These are phyloP conservation scores for Aspergillus haitiensis DNA, from an alignment of 495 filamentous ascomycete species.

Conservation along the genomic window DNA sequence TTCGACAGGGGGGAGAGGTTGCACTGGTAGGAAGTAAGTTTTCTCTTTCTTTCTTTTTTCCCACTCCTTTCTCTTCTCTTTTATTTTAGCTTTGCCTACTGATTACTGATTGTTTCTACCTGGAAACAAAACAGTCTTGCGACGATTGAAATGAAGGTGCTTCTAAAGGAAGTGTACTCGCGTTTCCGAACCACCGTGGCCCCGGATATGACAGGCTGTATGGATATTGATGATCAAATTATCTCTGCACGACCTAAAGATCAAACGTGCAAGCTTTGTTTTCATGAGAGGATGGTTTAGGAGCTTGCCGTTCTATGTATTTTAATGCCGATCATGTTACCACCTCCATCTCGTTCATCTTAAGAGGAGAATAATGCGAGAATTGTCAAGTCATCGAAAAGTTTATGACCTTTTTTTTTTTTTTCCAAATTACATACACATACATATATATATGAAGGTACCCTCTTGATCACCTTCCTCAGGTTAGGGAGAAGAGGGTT, in stretches of 20 bases:
- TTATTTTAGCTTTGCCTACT: conserved; percentile 24
- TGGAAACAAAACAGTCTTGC: conserved; percentile 53
- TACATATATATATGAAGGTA: no score
- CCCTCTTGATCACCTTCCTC: no score
- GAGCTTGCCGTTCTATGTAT: no score
- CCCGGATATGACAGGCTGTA: conserved; percentile 48
- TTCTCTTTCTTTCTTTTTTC: conserved; percentile 36
- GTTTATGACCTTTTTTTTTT: no score
- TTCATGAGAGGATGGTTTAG: conserved; percentile 18
- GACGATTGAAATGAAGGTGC: conserved; percentile 64
- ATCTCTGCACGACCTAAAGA: conserved; percentile 58
- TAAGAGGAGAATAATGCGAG: no score
- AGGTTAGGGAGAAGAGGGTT: no score
- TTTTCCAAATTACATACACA: no score
- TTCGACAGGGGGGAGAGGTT: conserved; percentile 42
- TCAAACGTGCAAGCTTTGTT: conserved; percentile 53
- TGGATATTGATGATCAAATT: conserved; percentile 60
- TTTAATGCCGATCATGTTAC: no score
- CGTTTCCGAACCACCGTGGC: conserved; percentile 55
- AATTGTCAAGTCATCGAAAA: no score
- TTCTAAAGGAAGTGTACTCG: conserved; percentile 59
- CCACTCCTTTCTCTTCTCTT: conserved; percentile 23
- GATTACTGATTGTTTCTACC: conserved; percentile 18
- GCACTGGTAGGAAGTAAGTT: conserved; percentile 49
- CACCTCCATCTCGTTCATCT: no score